These are phyloP conservation scores for Wallacemonas sp. DNA, from an alignment of 208 protist genomes.

Conservation along the genomic window DNA sequence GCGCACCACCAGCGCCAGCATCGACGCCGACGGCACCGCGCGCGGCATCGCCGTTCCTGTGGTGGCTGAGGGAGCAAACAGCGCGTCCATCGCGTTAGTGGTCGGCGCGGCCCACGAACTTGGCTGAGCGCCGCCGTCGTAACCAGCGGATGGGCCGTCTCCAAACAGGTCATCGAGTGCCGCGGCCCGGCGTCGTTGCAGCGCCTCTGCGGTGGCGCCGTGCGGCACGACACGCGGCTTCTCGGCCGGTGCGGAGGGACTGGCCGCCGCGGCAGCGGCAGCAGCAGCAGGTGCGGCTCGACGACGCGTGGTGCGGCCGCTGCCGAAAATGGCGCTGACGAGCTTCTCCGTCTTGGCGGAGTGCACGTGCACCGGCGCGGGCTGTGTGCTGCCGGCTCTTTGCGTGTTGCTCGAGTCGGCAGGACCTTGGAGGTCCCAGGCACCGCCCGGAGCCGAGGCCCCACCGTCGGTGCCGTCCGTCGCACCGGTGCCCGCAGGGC, in stretches of 20 bases:
- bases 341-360: conserved; percentile 38
- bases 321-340: conserved; percentile 60
- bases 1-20: not conserved
- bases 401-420: too few species aligned
- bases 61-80: conserved; percentile 11
- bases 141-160: too few species aligned
- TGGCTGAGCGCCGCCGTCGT: not conserved
- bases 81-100: conserved; percentile 18
- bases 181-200: not conserved
- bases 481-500: too few species aligned
- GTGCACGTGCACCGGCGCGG: not conserved
- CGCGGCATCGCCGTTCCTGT: not conserved
- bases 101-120: not conserved
- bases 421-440: too few species aligned
- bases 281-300: not conserved
- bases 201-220: not conserved
- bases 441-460: too few species aligned
- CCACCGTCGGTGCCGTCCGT: too few species aligned
- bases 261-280: not conserved
- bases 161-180: conserved; percentile 13
- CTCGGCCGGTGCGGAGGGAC: too few species aligned
- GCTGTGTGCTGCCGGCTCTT: too few species aligned
- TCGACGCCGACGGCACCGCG: not conserved
- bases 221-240: too few species aligned
- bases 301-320: conserved; percentile 20